Percentiles rank a stretch among this genome's conserved stretches.
Evolutionary conservation across 2,329 filamentous ascomycete species (phyloP).

Genomic region (Fusarium sp.): DNA sequence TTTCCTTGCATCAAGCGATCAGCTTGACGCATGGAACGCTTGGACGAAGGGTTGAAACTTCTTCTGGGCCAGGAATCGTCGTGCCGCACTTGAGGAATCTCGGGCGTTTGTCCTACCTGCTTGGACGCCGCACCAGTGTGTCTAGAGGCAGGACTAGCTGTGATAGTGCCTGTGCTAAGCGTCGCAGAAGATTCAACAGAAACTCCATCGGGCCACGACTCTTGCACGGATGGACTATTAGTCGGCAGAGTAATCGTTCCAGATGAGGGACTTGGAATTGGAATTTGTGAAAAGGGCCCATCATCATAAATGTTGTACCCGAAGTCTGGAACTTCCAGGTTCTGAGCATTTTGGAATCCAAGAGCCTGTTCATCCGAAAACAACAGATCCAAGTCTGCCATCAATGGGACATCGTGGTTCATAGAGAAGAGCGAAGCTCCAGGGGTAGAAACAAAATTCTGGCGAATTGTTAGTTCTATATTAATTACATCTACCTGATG

Average conservation of each 20-base stretch:
- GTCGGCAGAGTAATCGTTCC: background rate
- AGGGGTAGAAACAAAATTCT: background rate
- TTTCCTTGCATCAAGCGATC: background rate
- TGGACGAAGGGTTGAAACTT: fast-evolving
- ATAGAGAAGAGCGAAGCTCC: background rate
- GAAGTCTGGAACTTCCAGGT: background rate
- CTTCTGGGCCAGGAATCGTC: background rate
- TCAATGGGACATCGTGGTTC: background rate
- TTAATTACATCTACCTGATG: fast-evolving
- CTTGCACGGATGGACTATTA: background rate
- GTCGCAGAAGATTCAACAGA: background rate
- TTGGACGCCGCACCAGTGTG: fast-evolving
- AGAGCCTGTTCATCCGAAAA: background rate
- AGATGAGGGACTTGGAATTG: background rate
- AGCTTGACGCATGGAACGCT: fast-evolving
- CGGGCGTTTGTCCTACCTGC: background rate
- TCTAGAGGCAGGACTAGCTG: background rate
- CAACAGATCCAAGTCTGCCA: background rate
- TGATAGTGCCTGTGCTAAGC: background rate
- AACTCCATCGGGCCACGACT: background rate
- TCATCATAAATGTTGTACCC: background rate
- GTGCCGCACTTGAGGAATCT: background rate
- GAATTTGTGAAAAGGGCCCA: background rate
- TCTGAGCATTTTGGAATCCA: background rate
- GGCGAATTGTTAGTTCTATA: background rate